These are phyloP conservation scores for Coemansia sp. DNA, from an alignment of 192 early-diverging fungal species.

Conservation along the genomic window DNA sequence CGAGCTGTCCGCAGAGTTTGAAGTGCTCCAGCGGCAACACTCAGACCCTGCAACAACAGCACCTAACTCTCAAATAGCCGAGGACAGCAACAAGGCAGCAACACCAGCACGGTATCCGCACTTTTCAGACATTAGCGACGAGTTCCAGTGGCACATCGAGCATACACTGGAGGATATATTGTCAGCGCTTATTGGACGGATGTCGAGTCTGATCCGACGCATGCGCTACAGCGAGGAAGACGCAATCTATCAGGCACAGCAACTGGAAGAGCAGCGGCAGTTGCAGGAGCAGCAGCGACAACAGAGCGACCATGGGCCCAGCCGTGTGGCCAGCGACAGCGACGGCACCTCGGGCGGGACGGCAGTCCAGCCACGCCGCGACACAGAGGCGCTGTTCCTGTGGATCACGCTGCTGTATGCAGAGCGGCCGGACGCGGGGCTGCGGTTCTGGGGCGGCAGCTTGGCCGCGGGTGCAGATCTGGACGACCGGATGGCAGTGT, in stretches of 20 bases:
- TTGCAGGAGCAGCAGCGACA: conserved; percentile 43
- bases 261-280: conserved; percentile 29
- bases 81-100: too few relatives aligned
- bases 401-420: conserved; percentile 73
- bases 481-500: conserved; percentile 59
- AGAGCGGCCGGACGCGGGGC: conserved; percentile 70
- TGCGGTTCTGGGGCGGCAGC: conserved; percentile 64
- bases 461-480: conserved; percentile 26
- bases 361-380: conserved; percentile 39
- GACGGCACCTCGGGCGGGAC: conserved; percentile 25
- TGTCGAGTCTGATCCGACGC: conserved; percentile 59
- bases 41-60: conserved; percentile 3
- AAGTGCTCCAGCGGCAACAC: conserved; percentile 35
- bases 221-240: conserved; percentile 75
- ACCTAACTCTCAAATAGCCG: too few relatives aligned
- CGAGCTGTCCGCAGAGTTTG: conserved; percentile 46
- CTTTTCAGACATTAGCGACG: conserved; percentile 31
- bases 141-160: conserved; percentile 58
- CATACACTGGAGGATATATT: conserved; percentile 55
- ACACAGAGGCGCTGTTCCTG: conserved; percentile 70
- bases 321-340: conserved; percentile 25
- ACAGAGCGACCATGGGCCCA: conserved; percentile 36
- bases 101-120: conserved; percentile 30
- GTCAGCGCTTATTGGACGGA: conserved; percentile 57
- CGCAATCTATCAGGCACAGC: conserved; percentile 50